Base-by-base conservation (phyloP, 768 basidiomycete genomes). In the Psilocybe sp. region DNA sequence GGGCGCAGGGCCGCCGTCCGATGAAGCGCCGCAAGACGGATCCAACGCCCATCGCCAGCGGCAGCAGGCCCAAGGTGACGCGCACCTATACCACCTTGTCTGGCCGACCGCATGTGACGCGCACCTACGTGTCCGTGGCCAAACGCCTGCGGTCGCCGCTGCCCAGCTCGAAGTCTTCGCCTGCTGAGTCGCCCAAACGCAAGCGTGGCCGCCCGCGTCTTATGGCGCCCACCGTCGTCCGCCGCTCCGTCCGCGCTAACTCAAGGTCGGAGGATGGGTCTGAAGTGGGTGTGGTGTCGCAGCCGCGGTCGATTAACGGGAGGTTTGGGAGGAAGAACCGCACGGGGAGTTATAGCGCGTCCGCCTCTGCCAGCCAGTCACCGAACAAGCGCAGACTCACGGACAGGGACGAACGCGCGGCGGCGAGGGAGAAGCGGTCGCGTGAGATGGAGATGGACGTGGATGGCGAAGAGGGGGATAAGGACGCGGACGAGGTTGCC, bases 261-360 rank as follows among this genome's bases (percentile, higher is more conserved):
- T 72, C 76, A 57, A 73, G 75, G 3, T 64, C 75, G 13, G 73
- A 75, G 5, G 65, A 28, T 28, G 23, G 23, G 23, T 28, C 23
- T 7, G 23, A 28, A 4, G 23, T 28, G 3, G 23, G 23, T 28
- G 23, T 73, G 32, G 71, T 77, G 37, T 63, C 66, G 10, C 85
- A 87, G 58, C 85, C 85, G 2, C 74, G 85, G 50, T 78, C 81
- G 46, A 67, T 66, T 14, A 85, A 87, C 54, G 85, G 85, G 38
- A 74, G 84, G 14, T 87, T 88, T 55, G 84, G 83, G 33, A 82
- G 78, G 69, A 85, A 86, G 62, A 71, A 68, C 33, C 69, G 67
- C 58, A 72, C 67, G 51, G 70, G 74, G 58, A 74, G 64, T 23
- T 34, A 34, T 11, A 36, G 43, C 12, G 34, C 28, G 18, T 53